Evolutionary conservation across 768 basidiomycete species (phyloP).

Genomic region (Pisolithus microcarpus): DNA sequence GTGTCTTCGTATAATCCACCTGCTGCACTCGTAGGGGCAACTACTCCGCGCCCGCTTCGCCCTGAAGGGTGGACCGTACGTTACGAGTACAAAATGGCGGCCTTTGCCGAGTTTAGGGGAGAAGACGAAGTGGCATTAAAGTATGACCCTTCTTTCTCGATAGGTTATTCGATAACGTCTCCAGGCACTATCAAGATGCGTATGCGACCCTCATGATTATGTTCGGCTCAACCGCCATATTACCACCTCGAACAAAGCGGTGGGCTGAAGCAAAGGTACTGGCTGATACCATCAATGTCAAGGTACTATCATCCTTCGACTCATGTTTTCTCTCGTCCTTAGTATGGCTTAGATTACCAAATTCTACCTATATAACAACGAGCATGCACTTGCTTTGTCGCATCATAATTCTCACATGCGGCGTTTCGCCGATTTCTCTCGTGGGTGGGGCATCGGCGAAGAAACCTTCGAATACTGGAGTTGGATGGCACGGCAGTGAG

Average conservation of each 20-base stretch:
- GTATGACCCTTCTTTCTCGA: slow-evolving; percentile 38
- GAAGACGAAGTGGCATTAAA: slow-evolving; percentile 91
- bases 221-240: slow-evolving; percentile 80
- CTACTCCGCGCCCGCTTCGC: slow-evolving; percentile 51
- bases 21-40: slow-evolving; percentile 35
- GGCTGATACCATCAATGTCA: slow-evolving; percentile 87
- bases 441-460: slow-evolving; percentile 93
- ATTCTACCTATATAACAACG: slow-evolving; percentile 85
- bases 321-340: neutral
- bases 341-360: slow-evolving; percentile 62
- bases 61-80: slow-evolving; percentile 92
- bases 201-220: slow-evolving; percentile 78
- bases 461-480: slow-evolving; percentile 98
- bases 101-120: slow-evolving; percentile 90
- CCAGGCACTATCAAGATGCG: slow-evolving; percentile 90
- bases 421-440: slow-evolving; percentile 77
- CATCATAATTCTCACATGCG: slow-evolving; percentile 83
- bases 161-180: slow-evolving; percentile 9
- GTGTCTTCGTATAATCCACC: slow-evolving; percentile 41
- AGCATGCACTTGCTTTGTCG: slow-evolving; percentile 70
- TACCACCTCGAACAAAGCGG: slow-evolving; percentile 89
- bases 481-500: slow-evolving; percentile 89
- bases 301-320: slow-evolving; percentile 42
- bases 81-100: slow-evolving; percentile 96
- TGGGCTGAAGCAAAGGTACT: slow-evolving; percentile 99